Conservation (phyloP, 2,329 filamentous ascomycete species). For the Aureobasidium vineae region DNA sequence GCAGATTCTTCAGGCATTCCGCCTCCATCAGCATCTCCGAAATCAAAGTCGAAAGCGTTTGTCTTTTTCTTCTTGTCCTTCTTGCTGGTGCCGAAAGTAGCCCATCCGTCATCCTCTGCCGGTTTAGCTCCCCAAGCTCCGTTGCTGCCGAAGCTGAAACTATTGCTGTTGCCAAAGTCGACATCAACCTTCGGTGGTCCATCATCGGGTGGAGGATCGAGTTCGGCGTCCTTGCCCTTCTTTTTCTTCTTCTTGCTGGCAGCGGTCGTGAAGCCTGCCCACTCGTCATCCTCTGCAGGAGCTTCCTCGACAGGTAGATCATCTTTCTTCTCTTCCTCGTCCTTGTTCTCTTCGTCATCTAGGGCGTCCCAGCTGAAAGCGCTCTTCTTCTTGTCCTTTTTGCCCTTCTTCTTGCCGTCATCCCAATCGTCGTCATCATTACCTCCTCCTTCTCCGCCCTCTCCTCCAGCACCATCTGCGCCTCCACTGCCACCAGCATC, state of each 20-base stretch:
- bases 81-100: conserved; percentile 33
- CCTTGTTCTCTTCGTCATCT: conserved; percentile 26
- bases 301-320: conserved; percentile 16
- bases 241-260: conserved; percentile 39
- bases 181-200: conserved; percentile 49
- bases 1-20: conserved; percentile 11
- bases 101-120: conserved; percentile 34
- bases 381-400: conserved; percentile 38
- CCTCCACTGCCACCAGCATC: conserved; percentile 36
- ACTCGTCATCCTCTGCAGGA: conserved; percentile 31
- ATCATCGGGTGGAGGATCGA: conserved; percentile 41
- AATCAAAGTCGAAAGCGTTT: conserved; percentile 28
- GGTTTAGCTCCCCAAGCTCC: conserved; percentile 34
- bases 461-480: conserved; percentile 38
- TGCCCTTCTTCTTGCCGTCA: conserved; percentile 37
- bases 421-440: conserved; percentile 39
- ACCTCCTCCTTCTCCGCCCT: conserved; percentile 36
- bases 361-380: conserved; percentile 30
- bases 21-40: conserved; percentile 20
- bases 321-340: conserved; percentile 21
- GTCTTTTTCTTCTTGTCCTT: conserved; percentile 41
- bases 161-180: conserved; percentile 43
- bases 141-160: conserved; percentile 37
- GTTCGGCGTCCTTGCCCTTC: conserved; percentile 35
- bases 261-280: conserved; percentile 31